Base-by-base conservation (phyloP, 345 rosid genomes). In the Noccaea bulbosa region DNA sequence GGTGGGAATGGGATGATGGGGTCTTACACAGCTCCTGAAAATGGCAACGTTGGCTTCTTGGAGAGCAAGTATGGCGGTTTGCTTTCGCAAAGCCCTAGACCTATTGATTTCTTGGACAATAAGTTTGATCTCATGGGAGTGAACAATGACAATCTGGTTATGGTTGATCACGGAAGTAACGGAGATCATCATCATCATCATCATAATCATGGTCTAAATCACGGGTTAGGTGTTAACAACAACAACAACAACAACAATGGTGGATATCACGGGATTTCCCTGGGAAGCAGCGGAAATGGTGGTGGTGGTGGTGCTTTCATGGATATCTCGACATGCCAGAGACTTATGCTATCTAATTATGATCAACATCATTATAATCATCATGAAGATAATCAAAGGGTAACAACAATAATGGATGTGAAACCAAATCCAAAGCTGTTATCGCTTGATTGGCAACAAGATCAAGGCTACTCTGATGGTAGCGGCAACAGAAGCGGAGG, bases 361-460 rank as follows among this genome's bases (percentile, higher is more conserved):
- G 87, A 81, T 37, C 78, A 62, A 10, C 80, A 62, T 2, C 46
- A 62, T 33, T 70, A 84, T 56, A 85, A 83, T 2, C 83, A 83
- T 45, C 49, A 51, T 45, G 72, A 84, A 65, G 84, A 78, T 15
- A 69, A 80, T 40, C 87, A 78, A 70, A 71, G 69, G 32, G 49
- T 58, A 16, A 60, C 73, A 27, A 38, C 80, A 62, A 44, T 78
- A 17, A 73, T 82, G 46, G 91, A 90, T 72, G 90, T 86, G 78
- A 90, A 90, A 76, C 94, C 94, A 43, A 84, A 80, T 67, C 64
- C 89, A 9, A 88, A 83, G 84, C 64, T 88, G 34, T 74, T 86
- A 58, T 86, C 96, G 30, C 89, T 90, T 33, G 91, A 90, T 38
- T 90, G 97, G 97, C 94, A 88, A 65, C 97, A 90, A 70, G 87